These are phyloP conservation scores for Friedmanniomyces endolithicus DNA, from an alignment of 495 filamentous ascomycete species.

Conservation along the genomic window DNA sequence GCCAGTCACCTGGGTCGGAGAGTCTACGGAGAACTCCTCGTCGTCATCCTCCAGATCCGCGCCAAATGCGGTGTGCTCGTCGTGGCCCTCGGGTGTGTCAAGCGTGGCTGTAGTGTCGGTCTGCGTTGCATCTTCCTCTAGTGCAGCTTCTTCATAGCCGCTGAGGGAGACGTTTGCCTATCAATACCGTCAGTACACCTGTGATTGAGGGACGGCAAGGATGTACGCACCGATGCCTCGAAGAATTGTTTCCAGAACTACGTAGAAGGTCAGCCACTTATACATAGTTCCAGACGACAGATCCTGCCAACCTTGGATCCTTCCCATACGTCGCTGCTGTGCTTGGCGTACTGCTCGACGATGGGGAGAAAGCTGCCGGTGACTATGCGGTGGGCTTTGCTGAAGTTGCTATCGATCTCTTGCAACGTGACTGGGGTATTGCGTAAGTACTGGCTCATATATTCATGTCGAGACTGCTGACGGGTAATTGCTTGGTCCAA, in stretches of 20 bases:
- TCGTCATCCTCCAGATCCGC: conserved; percentile 16
- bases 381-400: conserved; percentile 89
- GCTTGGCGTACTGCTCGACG: conserved; percentile 91
- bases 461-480: not conserved
- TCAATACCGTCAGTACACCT: not conserved
- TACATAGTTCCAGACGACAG: not conserved
- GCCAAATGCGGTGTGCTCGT: conserved; percentile 1
- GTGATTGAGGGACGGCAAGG: conserved; percentile 38
- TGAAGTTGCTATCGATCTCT: conserved; percentile 98
- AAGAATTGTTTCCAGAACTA: conserved; percentile 99
- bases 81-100: conserved; percentile 6
- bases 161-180: conserved; percentile 88
- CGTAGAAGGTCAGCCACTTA: not conserved
- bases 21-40: conserved; percentile 19
- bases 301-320: conserved; percentile 60
- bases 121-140: conserved; percentile 37
- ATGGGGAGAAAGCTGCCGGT: conserved; percentile 85
- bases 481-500: not conserved
- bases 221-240: conserved; percentile 51
- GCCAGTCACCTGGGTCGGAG: conserved; percentile 31
- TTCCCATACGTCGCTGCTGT: conserved; percentile 91
- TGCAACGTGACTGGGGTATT: conserved; percentile 58
- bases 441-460: too few species aligned
- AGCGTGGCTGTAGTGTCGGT: conserved; percentile 32
- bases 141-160: conserved; percentile 72